Base-by-base conservation (phyloP, 2,329 filamentous ascomycete genomes). In the Graphilbum ipis-grandicollis region DNA sequence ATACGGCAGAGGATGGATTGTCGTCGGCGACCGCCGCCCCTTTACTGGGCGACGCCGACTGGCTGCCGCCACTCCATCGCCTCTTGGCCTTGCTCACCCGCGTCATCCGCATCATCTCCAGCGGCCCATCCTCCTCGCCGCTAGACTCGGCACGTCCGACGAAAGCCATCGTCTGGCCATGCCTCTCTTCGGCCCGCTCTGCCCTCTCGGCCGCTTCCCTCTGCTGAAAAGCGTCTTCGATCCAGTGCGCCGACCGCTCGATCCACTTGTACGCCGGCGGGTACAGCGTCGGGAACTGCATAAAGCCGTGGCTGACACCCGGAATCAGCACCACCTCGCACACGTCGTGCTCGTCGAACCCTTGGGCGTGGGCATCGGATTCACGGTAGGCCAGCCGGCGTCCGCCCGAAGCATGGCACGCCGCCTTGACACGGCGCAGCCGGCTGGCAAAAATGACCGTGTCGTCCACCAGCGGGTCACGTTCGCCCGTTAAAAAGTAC, bases 381-480 rank as follows among this genome's bases (percentile, higher is more conserved):
- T 63, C 52, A 12, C 49, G 56, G 48, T 60, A 53, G 57, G 70
- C 51, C 59, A 62, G 38, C 68, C 60, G n/a, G 59, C 70, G 33
- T 63, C 56, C 71, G 63, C 35, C 66, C 57, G 42, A 59, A 9
- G 63, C 56, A 34, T 60, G 54, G 39, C 57, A 59, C 0, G 66
- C 66, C 17, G 71, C 68, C 50, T 77, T 93, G 2, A 85, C 83
- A 42, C 86, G 74, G 7, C 85, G 68, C n/a, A 98, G 56, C 0
- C 88, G 66, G 0, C 88, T 90, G 0, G 90, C 86, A 50, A 98
- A 94, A 43, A 98, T 86, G 34, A 94, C 84, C 0, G 90, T 98
- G 53, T 98, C 90, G 51, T 98, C 90, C 0, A 96, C 90, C 0
- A 98, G 61, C 0, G 90, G 90, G 52, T 98, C 90, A 22, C 88